Evolutionary conservation across 768 basidiomycete species (phyloP), one percentile per base, ranked within the genome.

Genomic region (Exsudoporus frostii): DNA sequence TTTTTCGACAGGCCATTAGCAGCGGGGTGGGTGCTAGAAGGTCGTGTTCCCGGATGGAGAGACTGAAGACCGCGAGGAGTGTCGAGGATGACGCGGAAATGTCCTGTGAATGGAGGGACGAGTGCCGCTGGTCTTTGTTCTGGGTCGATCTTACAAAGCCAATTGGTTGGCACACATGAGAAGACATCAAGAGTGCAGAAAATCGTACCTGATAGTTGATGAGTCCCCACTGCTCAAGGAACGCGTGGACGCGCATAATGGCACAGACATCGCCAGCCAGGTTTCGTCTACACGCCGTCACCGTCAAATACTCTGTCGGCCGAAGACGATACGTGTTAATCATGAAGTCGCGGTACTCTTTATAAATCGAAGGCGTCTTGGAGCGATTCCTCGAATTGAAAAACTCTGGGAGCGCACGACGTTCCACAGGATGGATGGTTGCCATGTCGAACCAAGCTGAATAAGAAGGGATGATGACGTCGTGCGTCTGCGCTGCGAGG

Each of bases 341-440:
- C 96, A 99, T 99, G 62, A 99, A 99, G 77, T 99, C 96, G 55
- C 97, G 85, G 65, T 99, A 99, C 69, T 99, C 96, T 71, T 98
- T 98, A 78, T 98, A 99, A 56, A 98, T 93, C 19, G 90, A 79
- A 0, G 97, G 96, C 2, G 96, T 97, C 74, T 99, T 99, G 56
- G 86, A 90, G 51, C 95, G 75, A 70, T 98, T 98, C 48, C 92
- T 80, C 41, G 90, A 90, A 68, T 92, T 94, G 82, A 99, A 99
- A 79, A 98, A 99, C 72, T 99, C 97, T 32, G 97, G 97, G 27
- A 99, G 77, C 1, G 92, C 90, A 58, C 92, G 84, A 42, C 86
- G 82, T 71, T 99, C 97, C 55, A 98, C 88, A 10, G 90, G 82
- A 64, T 97, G 91, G 51, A 99, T 88, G 67, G 89, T 85, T 51